Percentiles rank a stretch among this genome's conserved stretches.
Conservation (phyloP, 2,329 filamentous ascomycete genomes). For the Chrysosporium keratinophilum region DNA sequence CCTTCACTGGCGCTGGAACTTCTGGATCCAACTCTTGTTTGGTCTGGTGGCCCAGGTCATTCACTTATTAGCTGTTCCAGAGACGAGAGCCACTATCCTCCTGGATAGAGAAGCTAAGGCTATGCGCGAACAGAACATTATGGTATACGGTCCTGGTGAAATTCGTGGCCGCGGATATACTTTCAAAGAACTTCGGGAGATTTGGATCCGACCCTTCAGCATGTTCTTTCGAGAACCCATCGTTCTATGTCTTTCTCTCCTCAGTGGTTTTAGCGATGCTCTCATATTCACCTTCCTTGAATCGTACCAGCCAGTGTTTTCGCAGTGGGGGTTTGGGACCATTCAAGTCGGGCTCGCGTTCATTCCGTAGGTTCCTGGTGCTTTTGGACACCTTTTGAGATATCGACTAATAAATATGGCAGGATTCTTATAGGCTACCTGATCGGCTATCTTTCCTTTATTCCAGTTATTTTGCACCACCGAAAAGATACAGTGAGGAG, state of each 20-base stretch:
- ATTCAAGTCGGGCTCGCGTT: constrained; percentile 44
- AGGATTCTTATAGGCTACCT: constrained; percentile 47
- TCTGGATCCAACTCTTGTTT: constrained; percentile 53
- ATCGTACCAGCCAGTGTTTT: constrained; percentile 50
- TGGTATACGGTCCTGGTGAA: constrained; percentile 64
- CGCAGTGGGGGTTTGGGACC: constrained; percentile 48
- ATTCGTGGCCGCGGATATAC: constrained; percentile 49
- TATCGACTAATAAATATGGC: neutral
- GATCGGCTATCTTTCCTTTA: constrained; percentile 46
- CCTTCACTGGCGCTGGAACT: constrained; percentile 49
- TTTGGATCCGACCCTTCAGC: constrained; percentile 52
- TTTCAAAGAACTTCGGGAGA: constrained; percentile 44
- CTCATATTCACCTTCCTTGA: constrained; percentile 59
- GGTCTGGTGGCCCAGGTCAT: constrained; percentile 44
- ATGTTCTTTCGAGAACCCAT: constrained; percentile 58
- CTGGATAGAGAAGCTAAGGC: constrained; percentile 50
- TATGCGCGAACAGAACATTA: constrained; percentile 46
- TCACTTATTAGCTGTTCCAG: constrained; percentile 43
- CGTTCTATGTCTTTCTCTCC: constrained; percentile 49
- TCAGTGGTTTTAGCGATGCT: constrained; percentile 55
- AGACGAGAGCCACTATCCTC: constrained; percentile 49
- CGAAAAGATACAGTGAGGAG: constrained; percentile 33
- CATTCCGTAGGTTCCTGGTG: constrained; percentile 36
- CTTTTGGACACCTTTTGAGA: neutral
- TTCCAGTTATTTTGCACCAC: constrained; percentile 42